phyloP scores from a whole-genome alignment of 768 basidiomycete genomes.

The Tricholoma hemisulphureum region DNA sequence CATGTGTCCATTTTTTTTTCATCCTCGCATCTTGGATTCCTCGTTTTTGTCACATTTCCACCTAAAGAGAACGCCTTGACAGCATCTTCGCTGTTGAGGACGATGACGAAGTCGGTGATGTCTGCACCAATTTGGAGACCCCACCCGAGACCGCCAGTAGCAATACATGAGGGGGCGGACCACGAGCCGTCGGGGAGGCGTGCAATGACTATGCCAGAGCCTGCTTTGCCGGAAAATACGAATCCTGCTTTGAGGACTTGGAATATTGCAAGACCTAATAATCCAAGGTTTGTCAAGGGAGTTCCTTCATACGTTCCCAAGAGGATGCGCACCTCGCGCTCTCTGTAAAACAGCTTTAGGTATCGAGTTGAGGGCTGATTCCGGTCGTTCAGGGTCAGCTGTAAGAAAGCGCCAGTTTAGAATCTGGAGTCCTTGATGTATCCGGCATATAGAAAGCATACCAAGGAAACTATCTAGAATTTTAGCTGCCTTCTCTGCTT shows the following conservation, averaged over 20 bases:
- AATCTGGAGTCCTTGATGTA: conserved; percentile 4
- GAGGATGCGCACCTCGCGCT: conserved; percentile 66
- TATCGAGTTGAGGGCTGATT: conserved; percentile 90
- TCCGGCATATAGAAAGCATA: conserved; percentile 35
- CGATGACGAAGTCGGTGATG: conserved; percentile 93
- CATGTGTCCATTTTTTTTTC: no score
- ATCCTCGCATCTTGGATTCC: no score
- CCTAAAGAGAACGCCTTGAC: conserved; percentile 93
- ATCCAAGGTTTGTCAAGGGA: not conserved
- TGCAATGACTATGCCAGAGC: conserved; percentile 90
- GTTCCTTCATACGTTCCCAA: not conserved
- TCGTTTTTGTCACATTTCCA: conserved; percentile 94
- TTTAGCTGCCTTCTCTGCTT: conserved; percentile 91
- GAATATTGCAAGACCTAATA: conserved; percentile 86
- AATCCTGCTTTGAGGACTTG: conserved; percentile 93
- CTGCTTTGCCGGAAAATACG: conserved; percentile 92
- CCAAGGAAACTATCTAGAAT: conserved; percentile 91
- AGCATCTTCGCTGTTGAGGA: conserved; percentile 95
- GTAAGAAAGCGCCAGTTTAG: conserved; percentile 8
- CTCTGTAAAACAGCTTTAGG: conserved; percentile 89
- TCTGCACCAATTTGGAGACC: conserved; percentile 96
- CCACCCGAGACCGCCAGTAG: conserved; percentile 92
- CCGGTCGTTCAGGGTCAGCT: conserved; percentile 87
- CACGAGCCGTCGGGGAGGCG: conserved; percentile 93
- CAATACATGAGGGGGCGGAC: conserved; percentile 97